These are phyloP conservation scores for Boletellus ananiceps DNA, from an alignment of 768 basidiomycete genomes.

Conservation along the genomic window DNA sequence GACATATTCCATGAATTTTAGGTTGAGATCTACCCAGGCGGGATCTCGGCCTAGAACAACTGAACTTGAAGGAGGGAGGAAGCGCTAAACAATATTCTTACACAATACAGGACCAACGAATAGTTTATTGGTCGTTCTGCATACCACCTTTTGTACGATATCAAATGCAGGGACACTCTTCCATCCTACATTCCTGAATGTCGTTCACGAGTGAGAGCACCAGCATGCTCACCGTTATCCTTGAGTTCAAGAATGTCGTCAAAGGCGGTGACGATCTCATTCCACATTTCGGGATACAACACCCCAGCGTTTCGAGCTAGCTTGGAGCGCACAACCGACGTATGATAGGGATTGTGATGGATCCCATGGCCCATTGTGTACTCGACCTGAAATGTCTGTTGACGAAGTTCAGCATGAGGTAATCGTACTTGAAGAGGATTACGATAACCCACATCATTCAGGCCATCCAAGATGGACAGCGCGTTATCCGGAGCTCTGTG, in stretches of 20 bases:
- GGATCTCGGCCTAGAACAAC: slow-evolving; percentile 32
- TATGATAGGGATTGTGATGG: slow-evolving; percentile 26
- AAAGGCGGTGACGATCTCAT: slow-evolving; percentile 42
- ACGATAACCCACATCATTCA: not conserved
- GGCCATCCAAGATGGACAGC: not conserved
- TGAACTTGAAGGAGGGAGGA: not conserved
- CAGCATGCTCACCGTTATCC: slow-evolving; percentile 5
- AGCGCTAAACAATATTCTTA: slow-evolving; percentile 7
- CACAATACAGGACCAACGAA: slow-evolving; percentile 50
- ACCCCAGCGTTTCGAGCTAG: slow-evolving; percentile 36
- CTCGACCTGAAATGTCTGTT: slow-evolving; percentile 33
- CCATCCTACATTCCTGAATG: slow-evolving; percentile 35
- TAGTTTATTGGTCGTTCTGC: slow-evolving; percentile 39
- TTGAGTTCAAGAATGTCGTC: slow-evolving; percentile 30
- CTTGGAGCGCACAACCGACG: slow-evolving; percentile 20
- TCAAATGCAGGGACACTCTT: slow-evolving; percentile 25
- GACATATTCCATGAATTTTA: slow-evolving; percentile 24
- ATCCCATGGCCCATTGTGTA: slow-evolving; percentile 36
- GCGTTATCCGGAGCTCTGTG: not conserved
- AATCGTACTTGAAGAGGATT: not conserved
- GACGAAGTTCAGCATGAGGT: not conserved
- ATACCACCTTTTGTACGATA: slow-evolving; percentile 33
- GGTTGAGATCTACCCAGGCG: slow-evolving; percentile 22
- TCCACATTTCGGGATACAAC: slow-evolving; percentile 37
- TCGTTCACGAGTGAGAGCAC: not conserved